These are phyloP conservation scores for Stereocaulon alpinum DNA, from an alignment of 495 filamentous ascomycete genomes.

Conservation along the genomic window DNA sequence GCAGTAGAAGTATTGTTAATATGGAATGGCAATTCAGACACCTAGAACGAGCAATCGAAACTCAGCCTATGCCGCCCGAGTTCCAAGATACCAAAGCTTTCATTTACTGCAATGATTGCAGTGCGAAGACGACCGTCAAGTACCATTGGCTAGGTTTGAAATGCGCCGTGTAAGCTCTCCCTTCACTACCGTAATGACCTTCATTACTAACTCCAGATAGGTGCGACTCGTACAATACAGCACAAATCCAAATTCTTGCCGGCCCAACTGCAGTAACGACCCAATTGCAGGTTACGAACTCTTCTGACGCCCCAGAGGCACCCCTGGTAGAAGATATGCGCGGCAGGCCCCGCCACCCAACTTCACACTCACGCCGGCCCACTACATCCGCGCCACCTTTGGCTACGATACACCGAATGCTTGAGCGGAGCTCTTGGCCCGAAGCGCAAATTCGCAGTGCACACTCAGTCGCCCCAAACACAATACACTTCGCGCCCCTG, in stretches of 20 bases:
- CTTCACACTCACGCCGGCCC: constrained; percentile 25
- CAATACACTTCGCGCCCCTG: constrained; percentile 31
- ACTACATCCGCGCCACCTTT: constrained; percentile 23
- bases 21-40: constrained; percentile 95
- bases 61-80: constrained; percentile 82
- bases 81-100: constrained; percentile 71
- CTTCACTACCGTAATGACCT: not conserved
- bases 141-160: constrained; percentile 95
- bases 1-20: constrained; percentile 84
- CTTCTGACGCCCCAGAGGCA: constrained; percentile 22
- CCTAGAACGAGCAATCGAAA: constrained; percentile 71
- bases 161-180: constrained; percentile 54
- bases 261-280: constrained; percentile 26
- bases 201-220: constrained; percentile 26
- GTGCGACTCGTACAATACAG: constrained; percentile 78
- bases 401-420: not conserved
- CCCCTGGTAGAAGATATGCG: not conserved
- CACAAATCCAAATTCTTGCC: constrained; percentile 54
- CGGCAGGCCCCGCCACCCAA: constrained; percentile 15
- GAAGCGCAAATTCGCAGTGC: constrained; percentile 30
- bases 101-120: constrained; percentile 91
- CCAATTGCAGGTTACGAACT: constrained; percentile 23
- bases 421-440: constrained; percentile 7
- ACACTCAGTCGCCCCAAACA: constrained; percentile 31
- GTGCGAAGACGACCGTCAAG: constrained; percentile 66